Conservation (phyloP, 257 asterid species). For the Ligustrum vulgare region DNA sequence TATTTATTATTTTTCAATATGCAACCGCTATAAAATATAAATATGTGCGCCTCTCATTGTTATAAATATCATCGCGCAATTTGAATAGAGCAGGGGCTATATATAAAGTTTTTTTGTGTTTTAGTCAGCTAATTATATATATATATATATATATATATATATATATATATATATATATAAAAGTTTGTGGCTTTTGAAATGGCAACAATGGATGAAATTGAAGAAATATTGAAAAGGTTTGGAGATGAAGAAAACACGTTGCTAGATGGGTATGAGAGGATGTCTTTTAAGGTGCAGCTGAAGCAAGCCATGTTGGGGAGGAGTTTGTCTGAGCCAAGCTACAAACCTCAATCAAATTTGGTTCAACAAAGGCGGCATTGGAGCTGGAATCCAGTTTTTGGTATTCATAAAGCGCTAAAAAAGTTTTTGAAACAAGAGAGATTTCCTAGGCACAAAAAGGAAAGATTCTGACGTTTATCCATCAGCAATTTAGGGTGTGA, state of each 20-base stretch:
- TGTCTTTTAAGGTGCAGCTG: conserved; percentile 76
- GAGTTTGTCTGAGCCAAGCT: conserved; percentile 65
- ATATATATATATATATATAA: too few relatives aligned
- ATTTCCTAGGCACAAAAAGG: neutral
- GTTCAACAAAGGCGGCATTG: conserved; percentile 19
- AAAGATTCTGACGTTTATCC: neutral
- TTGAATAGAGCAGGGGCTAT: neutral
- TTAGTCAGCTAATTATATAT: too few relatives aligned
- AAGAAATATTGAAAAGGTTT: conserved; percentile 43
- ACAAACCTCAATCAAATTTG: conserved; percentile 21
- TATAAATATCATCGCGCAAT: neutral
- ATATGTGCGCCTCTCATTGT: neutral
- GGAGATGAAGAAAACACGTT: conserved; percentile 81
- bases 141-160: too few relatives aligned
- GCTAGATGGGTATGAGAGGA: conserved; percentile 74
- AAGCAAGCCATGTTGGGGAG: conserved; percentile 76
- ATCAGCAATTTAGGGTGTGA: conserved; percentile 28
- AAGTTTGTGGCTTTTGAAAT: too few relatives aligned
- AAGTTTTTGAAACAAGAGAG: conserved; percentile 48
- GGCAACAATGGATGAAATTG: conserved; percentile 33
- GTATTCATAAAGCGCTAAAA: conserved; percentile 55
- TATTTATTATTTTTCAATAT: neutral
- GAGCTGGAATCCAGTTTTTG: conserved; percentile 24
- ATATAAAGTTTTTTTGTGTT: too few relatives aligned
- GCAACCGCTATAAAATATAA: conserved; percentile 11